phyloP scores from a whole-genome alignment of 768 basidiomycete genomes.

The Psilocybe tampanensis region DNA sequence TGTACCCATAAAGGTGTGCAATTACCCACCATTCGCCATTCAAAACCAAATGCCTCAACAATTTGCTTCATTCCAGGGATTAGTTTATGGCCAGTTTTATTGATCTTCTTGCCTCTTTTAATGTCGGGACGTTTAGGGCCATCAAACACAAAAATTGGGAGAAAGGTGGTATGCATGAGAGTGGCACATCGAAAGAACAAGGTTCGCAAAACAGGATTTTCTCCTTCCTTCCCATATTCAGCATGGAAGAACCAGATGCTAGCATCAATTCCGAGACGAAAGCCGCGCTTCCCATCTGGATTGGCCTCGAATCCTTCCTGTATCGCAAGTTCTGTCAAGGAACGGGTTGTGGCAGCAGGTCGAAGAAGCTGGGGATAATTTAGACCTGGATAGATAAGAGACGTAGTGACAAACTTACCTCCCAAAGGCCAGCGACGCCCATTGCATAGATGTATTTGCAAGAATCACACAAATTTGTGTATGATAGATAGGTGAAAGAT shows the following conservation, averaged over 20 bases:
- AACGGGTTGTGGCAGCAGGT: slow-evolving; percentile 71
- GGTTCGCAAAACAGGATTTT: slow-evolving; percentile 85
- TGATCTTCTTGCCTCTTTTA: slow-evolving; percentile 78
- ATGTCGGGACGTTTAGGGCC: slow-evolving; percentile 81
- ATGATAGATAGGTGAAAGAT: neutral
- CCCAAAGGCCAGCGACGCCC: slow-evolving; percentile 44
- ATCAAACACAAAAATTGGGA: slow-evolving; percentile 92
- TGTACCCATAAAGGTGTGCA: neutral
- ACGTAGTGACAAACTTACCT: slow-evolving; percentile 32
- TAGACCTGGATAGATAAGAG: neutral
- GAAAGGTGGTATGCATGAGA: slow-evolving; percentile 75
- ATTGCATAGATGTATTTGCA: slow-evolving; percentile 14
- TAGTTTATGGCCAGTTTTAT: slow-evolving; percentile 62
- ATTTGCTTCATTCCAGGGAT: slow-evolving; percentile 78
- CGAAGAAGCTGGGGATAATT: slow-evolving; percentile 51
- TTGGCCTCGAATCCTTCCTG: slow-evolving; percentile 76
- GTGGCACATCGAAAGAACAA: slow-evolving; percentile 84
- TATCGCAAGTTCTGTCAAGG: slow-evolving; percentile 76
- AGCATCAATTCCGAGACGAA: slow-evolving; percentile 86
- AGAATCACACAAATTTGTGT: neutral
- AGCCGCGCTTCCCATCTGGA: slow-evolving; percentile 64
- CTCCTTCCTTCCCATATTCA: slow-evolving; percentile 73
- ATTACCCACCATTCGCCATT: slow-evolving; percentile 63
- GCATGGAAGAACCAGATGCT: slow-evolving; percentile 86
- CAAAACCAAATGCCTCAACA: slow-evolving; percentile 79